These are phyloP conservation scores for Pontederia paniculata DNA, from an alignment of 176 grass and related monocot species.

Conservation along the genomic window DNA sequence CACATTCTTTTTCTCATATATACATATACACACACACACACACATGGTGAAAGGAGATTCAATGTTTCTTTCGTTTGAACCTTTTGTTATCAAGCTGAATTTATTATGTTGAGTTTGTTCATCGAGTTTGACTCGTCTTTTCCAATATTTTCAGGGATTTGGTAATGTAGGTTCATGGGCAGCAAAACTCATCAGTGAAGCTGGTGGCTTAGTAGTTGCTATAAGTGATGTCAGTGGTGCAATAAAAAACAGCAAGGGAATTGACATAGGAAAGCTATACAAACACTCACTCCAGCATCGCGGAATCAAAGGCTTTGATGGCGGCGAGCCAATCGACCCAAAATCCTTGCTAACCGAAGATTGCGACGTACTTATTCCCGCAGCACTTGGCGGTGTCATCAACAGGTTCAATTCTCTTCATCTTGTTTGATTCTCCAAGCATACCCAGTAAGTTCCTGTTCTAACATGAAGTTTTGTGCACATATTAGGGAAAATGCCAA, in stretches of 20 bases:
- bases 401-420: conserved; percentile 34
- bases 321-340: conserved; percentile 47
- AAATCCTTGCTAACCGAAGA: conserved; percentile 57
- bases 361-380: conserved; percentile 88
- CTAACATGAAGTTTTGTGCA: not conserved
- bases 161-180: conserved; percentile 99
- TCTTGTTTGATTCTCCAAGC: not conserved
- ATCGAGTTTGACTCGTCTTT: too few species aligned
- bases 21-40: too few species aligned
- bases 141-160: conserved; percentile 44
- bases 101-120: too few species aligned
- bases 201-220: conserved; percentile 85
- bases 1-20: too few species aligned
- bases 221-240: conserved; percentile 69
- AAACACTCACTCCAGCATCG: conserved; percentile 43
- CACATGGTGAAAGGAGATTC: too few species aligned
- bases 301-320: conserved; percentile 64
- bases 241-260: conserved; percentile 51
- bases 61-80: too few species aligned
- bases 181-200: conserved; percentile 60
- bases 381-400: conserved; percentile 81
- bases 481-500: conserved; percentile 76
- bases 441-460: not conserved
- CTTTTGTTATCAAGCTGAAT: too few species aligned
- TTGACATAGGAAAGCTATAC: conserved; percentile 63